Evolutionary conservation across 352 stramenopile species (phyloP).

Genomic region (Elongisporangium anandrum): DNA sequence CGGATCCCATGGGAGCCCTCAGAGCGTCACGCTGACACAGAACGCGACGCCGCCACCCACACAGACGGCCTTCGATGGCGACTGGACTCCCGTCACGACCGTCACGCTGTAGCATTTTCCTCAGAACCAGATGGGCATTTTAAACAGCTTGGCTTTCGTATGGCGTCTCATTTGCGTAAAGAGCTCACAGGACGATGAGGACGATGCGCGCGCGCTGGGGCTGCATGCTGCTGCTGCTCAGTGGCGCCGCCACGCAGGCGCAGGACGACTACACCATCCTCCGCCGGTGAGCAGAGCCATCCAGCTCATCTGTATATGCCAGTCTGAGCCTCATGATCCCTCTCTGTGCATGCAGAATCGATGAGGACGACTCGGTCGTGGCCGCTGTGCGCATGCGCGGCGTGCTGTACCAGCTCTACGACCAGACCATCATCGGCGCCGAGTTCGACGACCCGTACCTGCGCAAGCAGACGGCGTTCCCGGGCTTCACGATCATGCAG

Average conservation of each 20-base stretch:
- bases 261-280: conserved; percentile 19
- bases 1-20: conserved; percentile 16
- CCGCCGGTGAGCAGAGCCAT: conserved; percentile 2
- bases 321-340: too few species aligned
- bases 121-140: not conserved
- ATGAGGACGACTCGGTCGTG: conserved; percentile 50
- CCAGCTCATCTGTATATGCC: too few species aligned
- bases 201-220: conserved; percentile 2
- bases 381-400: conserved; percentile 47
- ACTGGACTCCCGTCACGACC: conserved; percentile 34
- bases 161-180: not conserved
- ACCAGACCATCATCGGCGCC: conserved; percentile 72
- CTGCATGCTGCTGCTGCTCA: conserved; percentile 8
- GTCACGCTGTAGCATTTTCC: conserved; percentile 19
- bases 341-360: conserved; percentile 10
- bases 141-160: not conserved
- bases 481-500: conserved; percentile 83
- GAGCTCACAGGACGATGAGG: conserved; percentile 13
- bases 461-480: conserved; percentile 60
- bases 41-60: conserved; percentile 10
- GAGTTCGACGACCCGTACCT: conserved; percentile 67
- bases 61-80: conserved; percentile 31
- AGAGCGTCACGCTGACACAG: conserved; percentile 9
- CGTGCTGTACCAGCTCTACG: conserved; percentile 64
- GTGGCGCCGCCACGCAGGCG: conserved; percentile 4